phyloP scores from a whole-genome alignment of 2,329 filamentous ascomycete genomes.

The Cladophialophora bantiana region DNA sequence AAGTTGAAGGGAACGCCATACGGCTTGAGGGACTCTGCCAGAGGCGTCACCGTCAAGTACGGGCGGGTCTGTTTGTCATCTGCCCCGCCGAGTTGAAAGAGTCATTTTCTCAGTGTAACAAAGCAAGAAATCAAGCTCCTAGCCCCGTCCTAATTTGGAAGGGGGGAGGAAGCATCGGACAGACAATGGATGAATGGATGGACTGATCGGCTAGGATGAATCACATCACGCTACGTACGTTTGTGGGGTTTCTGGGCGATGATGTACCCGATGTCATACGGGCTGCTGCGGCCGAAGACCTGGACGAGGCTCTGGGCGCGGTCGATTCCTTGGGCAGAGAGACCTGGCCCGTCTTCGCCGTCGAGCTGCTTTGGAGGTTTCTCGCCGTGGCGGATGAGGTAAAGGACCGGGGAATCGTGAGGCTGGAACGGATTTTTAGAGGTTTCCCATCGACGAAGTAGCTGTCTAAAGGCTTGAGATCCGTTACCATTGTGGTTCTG shows the following conservation, averaged over 20 bases:
- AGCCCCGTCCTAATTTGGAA: too few species aligned
- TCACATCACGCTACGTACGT: constrained; percentile 11
- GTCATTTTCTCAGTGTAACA: neutral
- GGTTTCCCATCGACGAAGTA: too few species aligned
- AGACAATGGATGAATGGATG: too few species aligned
- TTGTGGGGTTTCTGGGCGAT: constrained; percentile 63
- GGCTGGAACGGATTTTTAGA: neutral
- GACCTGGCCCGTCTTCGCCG: constrained; percentile 46
- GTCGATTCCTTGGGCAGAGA: constrained; percentile 60
- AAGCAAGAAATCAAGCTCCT: too few species aligned
- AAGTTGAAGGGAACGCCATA: constrained; percentile 33
- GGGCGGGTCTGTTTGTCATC: constrained; percentile 62
- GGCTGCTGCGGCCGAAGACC: constrained; percentile 62
- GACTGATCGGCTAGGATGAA: too few species aligned
- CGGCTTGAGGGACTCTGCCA: constrained; percentile 49
- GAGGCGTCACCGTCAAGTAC: constrained; percentile 63
- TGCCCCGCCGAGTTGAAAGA: constrained; percentile 25
- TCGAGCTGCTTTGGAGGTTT: constrained; percentile 60
- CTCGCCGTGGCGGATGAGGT: constrained; percentile 70
- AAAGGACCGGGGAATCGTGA: constrained; percentile 58
- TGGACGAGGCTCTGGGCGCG: constrained; percentile 66
- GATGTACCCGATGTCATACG: constrained; percentile 65
- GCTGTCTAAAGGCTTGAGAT: too few species aligned
- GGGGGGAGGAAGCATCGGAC: too few species aligned
- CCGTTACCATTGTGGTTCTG: too few species aligned